Conservation (phyloP, 768 basidiomycete genomes). For the Boletus sensibilis region DNA sequence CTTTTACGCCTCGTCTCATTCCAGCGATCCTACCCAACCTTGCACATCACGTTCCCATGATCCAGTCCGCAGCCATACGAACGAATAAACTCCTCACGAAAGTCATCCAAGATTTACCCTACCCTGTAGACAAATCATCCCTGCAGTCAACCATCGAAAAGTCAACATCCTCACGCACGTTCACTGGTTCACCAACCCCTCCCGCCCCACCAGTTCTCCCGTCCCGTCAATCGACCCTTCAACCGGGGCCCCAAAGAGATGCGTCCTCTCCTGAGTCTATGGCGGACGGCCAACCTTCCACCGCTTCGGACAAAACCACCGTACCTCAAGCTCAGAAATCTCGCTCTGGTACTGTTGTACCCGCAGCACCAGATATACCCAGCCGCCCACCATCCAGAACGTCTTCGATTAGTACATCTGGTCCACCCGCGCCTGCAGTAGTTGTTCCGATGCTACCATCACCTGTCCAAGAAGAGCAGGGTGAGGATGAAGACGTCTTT, state of each 20-base stretch:
- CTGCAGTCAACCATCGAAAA: conserved; percentile 28
- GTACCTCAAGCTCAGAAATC: conserved; percentile 35
- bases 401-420: conserved; percentile 45
- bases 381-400: conserved; percentile 66
- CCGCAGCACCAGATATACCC: conserved; percentile 33
- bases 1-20: conserved; percentile 90
- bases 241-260: conserved; percentile 45
- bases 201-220: conserved; percentile 38
- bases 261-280: conserved; percentile 46
- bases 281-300: conserved; percentile 32
- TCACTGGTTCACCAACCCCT: conserved; percentile 58
- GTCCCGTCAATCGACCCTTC: conserved; percentile 52
- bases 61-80: conserved; percentile 80
- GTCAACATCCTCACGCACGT: conserved; percentile 36
- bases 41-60: conserved; percentile 86
- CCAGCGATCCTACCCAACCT: conserved; percentile 93
- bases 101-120: conserved; percentile 84
- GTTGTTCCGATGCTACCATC: conserved; percentile 31
- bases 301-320: conserved; percentile 38
- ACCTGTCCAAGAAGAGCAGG: conserved; percentile 29
- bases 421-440: conserved; percentile 33
- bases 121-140: conserved; percentile 52
- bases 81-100: conserved; percentile 83
- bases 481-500: conserved; percentile 74
- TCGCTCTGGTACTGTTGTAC: conserved; percentile 24